Conservation (phyloP, 139 green algal species). For the Haematococcus lacustris region DNA sequence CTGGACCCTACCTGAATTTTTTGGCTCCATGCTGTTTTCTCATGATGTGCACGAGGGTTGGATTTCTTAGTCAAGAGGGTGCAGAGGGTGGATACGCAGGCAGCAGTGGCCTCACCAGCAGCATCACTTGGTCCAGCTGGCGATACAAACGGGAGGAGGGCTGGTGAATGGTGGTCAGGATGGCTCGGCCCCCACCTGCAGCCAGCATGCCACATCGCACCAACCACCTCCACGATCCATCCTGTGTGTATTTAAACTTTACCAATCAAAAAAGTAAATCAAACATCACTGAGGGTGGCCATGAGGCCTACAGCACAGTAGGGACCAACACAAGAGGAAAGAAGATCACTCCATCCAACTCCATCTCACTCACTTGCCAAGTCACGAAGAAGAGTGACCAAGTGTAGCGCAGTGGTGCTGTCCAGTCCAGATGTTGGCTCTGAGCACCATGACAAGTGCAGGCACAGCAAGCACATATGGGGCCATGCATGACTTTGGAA, state of each 20-base stretch:
- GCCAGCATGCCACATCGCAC: not conserved
- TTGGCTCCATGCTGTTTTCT: no score
- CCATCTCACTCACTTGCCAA: constrained; percentile 26
- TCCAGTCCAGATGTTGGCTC: constrained; percentile 74
- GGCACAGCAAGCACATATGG: no score
- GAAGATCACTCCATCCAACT: not conserved
- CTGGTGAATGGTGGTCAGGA: constrained; percentile 88
- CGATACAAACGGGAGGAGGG: constrained; percentile 68
- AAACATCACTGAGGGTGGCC: not conserved
- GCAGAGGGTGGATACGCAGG: no score
- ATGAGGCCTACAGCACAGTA: no score
- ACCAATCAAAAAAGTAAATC: not conserved
- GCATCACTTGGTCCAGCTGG: constrained; percentile 61
- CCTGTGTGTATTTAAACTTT: not conserved
- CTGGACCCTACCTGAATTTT: no score
- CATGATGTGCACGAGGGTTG: no score
- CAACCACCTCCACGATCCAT: not conserved
- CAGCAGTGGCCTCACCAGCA: constrained; percentile 23
- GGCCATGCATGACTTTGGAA: no score
- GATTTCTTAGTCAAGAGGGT: no score
- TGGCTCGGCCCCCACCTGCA: constrained; percentile 46
- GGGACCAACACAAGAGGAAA: not conserved
- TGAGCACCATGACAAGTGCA: no score
- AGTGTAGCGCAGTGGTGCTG: constrained; percentile 74
- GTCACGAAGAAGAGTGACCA: constrained; percentile 60